phyloP scores from a whole-genome alignment of 352 stramenopile genomes.

The Globisporangium yorkense region DNA sequence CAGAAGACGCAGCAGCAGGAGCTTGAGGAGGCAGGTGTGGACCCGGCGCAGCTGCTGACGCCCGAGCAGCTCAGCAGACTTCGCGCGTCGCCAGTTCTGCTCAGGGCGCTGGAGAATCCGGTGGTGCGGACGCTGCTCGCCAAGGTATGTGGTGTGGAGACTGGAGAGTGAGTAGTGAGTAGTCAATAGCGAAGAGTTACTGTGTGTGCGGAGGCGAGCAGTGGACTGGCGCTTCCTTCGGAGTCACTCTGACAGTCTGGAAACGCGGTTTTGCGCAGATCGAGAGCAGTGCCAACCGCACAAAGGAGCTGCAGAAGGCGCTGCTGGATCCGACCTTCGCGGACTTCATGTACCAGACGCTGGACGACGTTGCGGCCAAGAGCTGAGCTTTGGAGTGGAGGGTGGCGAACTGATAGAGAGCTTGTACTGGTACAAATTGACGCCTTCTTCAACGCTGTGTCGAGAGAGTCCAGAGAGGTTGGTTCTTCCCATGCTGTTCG shows the following conservation, averaged over 20 bases:
- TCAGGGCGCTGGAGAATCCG: slow-evolving; percentile 41
- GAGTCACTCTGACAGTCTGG: neutral
- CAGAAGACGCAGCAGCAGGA: slow-evolving; percentile 19
- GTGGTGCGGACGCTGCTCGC: slow-evolving; percentile 37
- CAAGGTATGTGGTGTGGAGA: slow-evolving; percentile 28
- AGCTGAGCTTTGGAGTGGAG: neutral
- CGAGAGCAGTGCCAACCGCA: slow-evolving; percentile 48
- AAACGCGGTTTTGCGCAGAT: slow-evolving; percentile 32
- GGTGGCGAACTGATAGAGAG: too few species aligned
- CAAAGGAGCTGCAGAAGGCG: slow-evolving; percentile 75
- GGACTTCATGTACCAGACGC: slow-evolving; percentile 69
- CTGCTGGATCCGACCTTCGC: slow-evolving; percentile 63
- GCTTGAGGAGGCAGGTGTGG: slow-evolving; percentile 10
- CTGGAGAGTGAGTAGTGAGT: neutral
- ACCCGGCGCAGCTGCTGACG: slow-evolving; percentile 37
- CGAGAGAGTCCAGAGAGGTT: too few species aligned
- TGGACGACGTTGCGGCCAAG: slow-evolving; percentile 41
- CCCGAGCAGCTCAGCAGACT: slow-evolving; percentile 44
- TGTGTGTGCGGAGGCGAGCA: neutral
- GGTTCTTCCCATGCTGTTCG: too few species aligned
- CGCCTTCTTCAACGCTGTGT: too few species aligned
- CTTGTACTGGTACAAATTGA: too few species aligned
- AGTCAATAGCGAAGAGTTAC: too few species aligned
- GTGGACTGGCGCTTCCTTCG: too few species aligned
- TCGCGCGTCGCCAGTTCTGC: slow-evolving; percentile 23